Base-by-base conservation (phyloP, 2,329 filamentous ascomycete genomes). In the Aspergillus sp. region DNA sequence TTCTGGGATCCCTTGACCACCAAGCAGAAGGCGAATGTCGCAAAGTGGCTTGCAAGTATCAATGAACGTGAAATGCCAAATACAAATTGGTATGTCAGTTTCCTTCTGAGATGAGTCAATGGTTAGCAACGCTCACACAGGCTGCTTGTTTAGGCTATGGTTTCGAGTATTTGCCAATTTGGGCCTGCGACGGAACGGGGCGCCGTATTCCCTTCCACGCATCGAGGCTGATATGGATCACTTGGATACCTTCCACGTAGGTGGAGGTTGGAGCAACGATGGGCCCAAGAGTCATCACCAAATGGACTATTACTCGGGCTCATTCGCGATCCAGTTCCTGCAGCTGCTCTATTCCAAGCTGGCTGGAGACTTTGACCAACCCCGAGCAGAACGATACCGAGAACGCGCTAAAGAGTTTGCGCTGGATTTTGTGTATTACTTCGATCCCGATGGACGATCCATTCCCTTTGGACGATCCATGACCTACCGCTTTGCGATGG, bases 221-320 rank as follows among this genome's bases (percentile, higher is more conserved):
- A 82, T 93, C 20, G 87, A 90, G 56, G 84, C 84, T 18, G 90
- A 93, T 69, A 90, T 93, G 68, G 83, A 88, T 64, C 89, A 92
- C 64, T 79, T 93, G 9, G 85, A 93, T 66, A 90, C 88, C 0
- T 93, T 93, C 71, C 91, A 92, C 68, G 85, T 89, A n/a, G 89
- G 89, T 5, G 87, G 85, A 45, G 89, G 90, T 1, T 93, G 90
- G 90, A 91, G 87, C 2, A 91, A 92, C 65, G 90, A 93, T 68
- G 90, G 90, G 0, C 90, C 90, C 0, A 86, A 88, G 66, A 86
- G 86, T 13, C 90, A 92, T 56, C 88, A 90, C 57, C 89, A 93
- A 73, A 91, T 93, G 86, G 89, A 93, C 71, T 93, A 93, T 68
- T 93, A 93, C 73, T 91, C 88, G 0, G 89, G 89, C 9, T 90